Conservation (phyloP, 192 early-diverging fungal species). For the Pilaira anomala region DNA sequence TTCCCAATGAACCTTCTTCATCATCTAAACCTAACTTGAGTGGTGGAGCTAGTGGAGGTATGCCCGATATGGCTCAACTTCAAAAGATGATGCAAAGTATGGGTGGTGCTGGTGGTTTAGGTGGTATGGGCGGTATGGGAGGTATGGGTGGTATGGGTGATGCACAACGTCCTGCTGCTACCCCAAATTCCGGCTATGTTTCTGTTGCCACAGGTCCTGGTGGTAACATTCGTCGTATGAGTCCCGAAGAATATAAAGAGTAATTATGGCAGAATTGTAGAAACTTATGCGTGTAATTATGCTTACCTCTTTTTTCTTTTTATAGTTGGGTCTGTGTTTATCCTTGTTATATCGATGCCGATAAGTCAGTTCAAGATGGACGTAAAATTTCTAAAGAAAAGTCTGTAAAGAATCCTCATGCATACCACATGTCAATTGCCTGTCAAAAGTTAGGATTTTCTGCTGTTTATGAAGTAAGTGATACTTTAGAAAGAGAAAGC, state of each 20-base stretch:
- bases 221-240: conserved; percentile 22
- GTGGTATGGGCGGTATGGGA: not conserved
- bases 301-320: conserved; percentile 5
- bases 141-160: not conserved
- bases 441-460: conserved; percentile 56
- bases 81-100: conserved; percentile 21
- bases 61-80: conserved; percentile 11
- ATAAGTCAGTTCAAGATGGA: conserved; percentile 55
- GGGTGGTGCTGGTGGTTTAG: not conserved
- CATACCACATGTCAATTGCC: conserved; percentile 61
- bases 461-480: conserved; percentile 60
- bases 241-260: conserved; percentile 34
- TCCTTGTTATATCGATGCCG: conserved; percentile 67
- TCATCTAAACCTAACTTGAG: not conserved
- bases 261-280: too few species aligned
- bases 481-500: not conserved
- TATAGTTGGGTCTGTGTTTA: conserved; percentile 70
- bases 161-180: not conserved
- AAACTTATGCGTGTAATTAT: not conserved
- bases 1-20: conserved; percentile 30
- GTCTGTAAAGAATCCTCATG: conserved; percentile 58
- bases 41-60: not conserved
- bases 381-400: conserved; percentile 53
- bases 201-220: conserved; percentile 17
- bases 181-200: not conserved